Evolutionary conservation across 768 basidiomycete genomes (phyloP).

Genomic region (Mrakia frigida): DNA sequence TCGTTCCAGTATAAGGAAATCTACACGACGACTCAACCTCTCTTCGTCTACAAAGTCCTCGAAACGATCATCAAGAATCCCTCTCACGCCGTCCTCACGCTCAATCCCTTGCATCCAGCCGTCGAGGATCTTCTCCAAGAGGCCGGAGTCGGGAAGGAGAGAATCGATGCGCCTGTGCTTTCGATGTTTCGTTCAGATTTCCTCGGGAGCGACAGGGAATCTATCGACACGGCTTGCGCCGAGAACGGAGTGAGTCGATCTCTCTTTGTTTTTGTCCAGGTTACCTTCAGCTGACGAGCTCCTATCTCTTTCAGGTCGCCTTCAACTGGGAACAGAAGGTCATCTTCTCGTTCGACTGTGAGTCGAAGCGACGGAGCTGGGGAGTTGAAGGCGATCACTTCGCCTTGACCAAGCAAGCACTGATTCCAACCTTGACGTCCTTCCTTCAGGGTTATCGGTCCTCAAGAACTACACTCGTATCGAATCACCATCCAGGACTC

Average conservation of each 20-base stretch:
- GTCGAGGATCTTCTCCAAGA: background rate
- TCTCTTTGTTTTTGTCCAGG: background rate
- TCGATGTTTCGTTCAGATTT: background rate
- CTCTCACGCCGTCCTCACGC: background rate
- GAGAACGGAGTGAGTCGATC: background rate
- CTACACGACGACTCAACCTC: too few species aligned
- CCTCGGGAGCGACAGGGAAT: background rate
- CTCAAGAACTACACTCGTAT: background rate
- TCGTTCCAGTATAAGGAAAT: background rate
- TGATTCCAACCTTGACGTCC: background rate
- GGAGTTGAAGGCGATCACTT: too few species aligned
- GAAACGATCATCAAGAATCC: too few species aligned
- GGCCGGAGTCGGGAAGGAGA: background rate
- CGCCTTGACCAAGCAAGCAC: too few species aligned
- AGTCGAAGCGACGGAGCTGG: too few species aligned
- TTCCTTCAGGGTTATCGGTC: background rate
- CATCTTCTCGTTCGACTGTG: background rate
- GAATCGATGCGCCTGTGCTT: background rate
- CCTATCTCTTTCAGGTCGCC: background rate
- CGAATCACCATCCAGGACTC: background rate
- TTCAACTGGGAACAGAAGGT: background rate
- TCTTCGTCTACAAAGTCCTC: too few species aligned
- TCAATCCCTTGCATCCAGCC: background rate
- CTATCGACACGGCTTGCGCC: background rate
- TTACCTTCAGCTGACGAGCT: background rate